These are phyloP conservation scores for Globisporangium carolinianum DNA, from an alignment of 352 stramenopile species.

Conservation along the genomic window DNA sequence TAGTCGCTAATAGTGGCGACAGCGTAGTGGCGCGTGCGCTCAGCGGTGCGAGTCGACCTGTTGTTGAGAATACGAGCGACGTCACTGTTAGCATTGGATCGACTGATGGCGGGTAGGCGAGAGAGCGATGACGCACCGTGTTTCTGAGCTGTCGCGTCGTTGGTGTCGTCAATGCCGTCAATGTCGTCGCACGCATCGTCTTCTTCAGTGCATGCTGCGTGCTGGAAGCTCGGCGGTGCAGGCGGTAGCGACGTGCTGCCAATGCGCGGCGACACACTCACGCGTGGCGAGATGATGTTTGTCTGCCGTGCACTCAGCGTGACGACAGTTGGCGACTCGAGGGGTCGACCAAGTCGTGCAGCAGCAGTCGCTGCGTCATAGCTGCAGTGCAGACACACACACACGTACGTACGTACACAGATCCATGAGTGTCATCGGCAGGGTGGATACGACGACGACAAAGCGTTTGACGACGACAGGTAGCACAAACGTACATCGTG, in stretches of 20 bases:
- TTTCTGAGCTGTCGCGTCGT: constrained; percentile 2
- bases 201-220: constrained; percentile 6
- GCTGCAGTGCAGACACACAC: not conserved
- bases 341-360: not conserved
- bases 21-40: not conserved
- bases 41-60: constrained; percentile 4
- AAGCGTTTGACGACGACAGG: too few relatives aligned
- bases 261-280: constrained; percentile 10
- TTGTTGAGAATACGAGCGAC: too few relatives aligned
- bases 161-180: constrained; percentile 1
- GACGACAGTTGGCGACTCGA: constrained; percentile 19
- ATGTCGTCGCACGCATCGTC: constrained; percentile 1
- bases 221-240: constrained; percentile 16
- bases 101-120: not conserved
- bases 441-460: too few relatives aligned
- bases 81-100: too few relatives aligned
- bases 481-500: constrained; percentile 46
- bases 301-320: constrained; percentile 11
- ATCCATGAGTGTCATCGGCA: too few relatives aligned
- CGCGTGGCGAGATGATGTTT: constrained; percentile 26
- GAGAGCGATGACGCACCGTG: constrained; percentile 8
- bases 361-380: not conserved
- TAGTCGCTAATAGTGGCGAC: not conserved
- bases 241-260: constrained; percentile 3
- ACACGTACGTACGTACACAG: too few relatives aligned